A percentile compares a stretch with the other conserved stretches of the same genome.
Evolutionary conservation across 176 grass and related monocot species (phyloP).

Genomic region (Puccinellia tenuiflora): DNA sequence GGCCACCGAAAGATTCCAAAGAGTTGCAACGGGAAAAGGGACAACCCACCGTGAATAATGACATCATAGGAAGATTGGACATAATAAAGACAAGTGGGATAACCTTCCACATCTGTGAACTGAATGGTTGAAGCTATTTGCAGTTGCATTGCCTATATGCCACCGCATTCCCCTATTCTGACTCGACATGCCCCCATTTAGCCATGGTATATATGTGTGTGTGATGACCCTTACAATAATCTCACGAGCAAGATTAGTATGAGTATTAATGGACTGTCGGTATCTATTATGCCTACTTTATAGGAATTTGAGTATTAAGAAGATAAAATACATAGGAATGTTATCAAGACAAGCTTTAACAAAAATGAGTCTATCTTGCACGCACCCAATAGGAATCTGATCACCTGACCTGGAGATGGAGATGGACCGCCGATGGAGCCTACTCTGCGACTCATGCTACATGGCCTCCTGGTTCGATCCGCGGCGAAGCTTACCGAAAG

Average conservation of each 20-base stretch:
- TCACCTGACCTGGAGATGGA: too few species aligned
- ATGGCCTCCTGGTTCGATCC: too few species aligned
- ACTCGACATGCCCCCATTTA: background rate
- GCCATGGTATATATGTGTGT: background rate
- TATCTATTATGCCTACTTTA: background rate
- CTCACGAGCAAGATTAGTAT: background rate
- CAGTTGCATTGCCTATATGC: background rate
- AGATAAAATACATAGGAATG: background rate
- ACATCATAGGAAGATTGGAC: background rate
- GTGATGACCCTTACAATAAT: background rate
- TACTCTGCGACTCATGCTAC: too few species aligned
- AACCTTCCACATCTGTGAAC: background rate
- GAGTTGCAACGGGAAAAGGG: background rate
- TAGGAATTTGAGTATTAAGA: background rate
- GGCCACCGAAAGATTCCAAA: background rate
- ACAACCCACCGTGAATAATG: background rate
- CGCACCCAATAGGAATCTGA: too few species aligned
- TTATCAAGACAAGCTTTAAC: background rate
- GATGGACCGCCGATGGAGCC: too few species aligned
- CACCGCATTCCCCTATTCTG: background rate
- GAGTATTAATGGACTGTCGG: background rate
- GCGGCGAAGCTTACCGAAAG: too few species aligned
- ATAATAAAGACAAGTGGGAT: background rate
- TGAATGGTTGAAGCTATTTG: background rate
- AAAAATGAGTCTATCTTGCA: background rate